Percentiles rank a stretch among this genome's conserved stretches.
phyloP scores from a whole-genome alignment of 2,329 filamentous ascomycete species.

The Amauroascus verrucosus region DNA sequence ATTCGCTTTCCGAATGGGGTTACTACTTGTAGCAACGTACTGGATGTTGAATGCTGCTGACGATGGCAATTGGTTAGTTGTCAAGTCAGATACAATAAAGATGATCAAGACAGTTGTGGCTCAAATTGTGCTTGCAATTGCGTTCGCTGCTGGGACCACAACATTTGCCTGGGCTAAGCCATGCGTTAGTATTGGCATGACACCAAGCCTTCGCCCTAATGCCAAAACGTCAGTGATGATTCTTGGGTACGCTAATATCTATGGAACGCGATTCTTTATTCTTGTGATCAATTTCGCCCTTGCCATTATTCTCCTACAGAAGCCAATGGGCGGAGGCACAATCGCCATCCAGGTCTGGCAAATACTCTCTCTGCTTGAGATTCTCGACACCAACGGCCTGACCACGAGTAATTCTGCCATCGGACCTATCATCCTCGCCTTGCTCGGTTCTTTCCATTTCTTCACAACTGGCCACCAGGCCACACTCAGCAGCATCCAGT shows the following conservation, averaged over 20 bases:
- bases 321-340: constrained; percentile 85
- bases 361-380: constrained; percentile 63
- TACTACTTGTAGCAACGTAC: constrained; percentile 67
- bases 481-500: constrained; percentile 76
- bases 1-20: constrained; percentile 62
- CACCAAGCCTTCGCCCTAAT: constrained; percentile 27
- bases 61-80: constrained; percentile 64
- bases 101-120: constrained; percentile 65
- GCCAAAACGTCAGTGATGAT: constrained; percentile 54
- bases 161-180: constrained; percentile 81
- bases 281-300: constrained; percentile 69
- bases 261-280: constrained; percentile 81
- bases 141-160: constrained; percentile 71
- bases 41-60: constrained; percentile 87
- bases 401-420: constrained; percentile 56
- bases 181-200: constrained; percentile 61
- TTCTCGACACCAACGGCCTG: constrained; percentile 51
- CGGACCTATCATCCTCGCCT: constrained; percentile 69
- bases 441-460: constrained; percentile 89
- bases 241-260: constrained; percentile 84
- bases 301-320: constrained; percentile 69
- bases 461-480: constrained; percentile 98
- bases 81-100: constrained; percentile 57
- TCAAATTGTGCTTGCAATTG: constrained; percentile 67
- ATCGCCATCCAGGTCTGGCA: constrained; percentile 79